A percentile compares a stretch with the other conserved stretches of the same genome.
Evolutionary conservation across 2,329 filamentous ascomycete genomes (phyloP).

Genomic region (Aspergillus neotritici): DNA sequence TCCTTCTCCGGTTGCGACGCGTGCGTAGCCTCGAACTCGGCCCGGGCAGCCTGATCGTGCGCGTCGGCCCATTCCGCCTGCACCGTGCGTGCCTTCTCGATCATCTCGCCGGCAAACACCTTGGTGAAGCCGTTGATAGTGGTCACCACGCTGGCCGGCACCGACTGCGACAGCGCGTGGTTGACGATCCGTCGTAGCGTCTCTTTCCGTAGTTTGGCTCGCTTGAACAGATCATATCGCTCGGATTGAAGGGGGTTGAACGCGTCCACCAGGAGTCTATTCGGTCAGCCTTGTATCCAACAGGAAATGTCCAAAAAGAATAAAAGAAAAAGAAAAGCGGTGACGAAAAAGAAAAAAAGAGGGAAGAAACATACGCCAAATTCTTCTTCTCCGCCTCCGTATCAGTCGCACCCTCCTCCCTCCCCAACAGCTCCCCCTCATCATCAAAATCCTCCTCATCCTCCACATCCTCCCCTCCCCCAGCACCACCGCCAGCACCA

Average conservation of each 20-base stretch:
- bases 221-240: conserved; percentile 47
- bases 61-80: conserved; percentile 50
- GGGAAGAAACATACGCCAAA: conserved; percentile 37
- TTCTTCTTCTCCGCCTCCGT: conserved; percentile 50
- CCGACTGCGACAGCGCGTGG: conserved; percentile 61
- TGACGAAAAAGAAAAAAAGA: conserved; percentile 6
- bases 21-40: conserved; percentile 53
- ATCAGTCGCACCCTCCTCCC: conserved; percentile 43
- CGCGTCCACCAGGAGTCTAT: conserved; percentile 41
- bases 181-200: conserved; percentile 56
- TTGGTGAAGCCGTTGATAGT: conserved; percentile 62
- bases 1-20: conserved; percentile 30
- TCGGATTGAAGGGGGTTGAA: conserved; percentile 45
- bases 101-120: conserved; percentile 60
- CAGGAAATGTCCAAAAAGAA: conserved; percentile 1
- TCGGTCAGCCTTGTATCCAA: conserved; percentile 6
- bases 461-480: conserved; percentile 45
- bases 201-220: conserved; percentile 46
- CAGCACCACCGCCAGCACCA: conserved; percentile 30
- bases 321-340: neutral
- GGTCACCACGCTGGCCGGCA: conserved; percentile 59
- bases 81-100: conserved; percentile 60
- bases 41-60: conserved; percentile 48
- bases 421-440: conserved; percentile 41
- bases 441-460: conserved; percentile 48